phyloP scores from a whole-genome alignment of 1,284 basidiomycete species.

The Malassezia equina region DNA sequence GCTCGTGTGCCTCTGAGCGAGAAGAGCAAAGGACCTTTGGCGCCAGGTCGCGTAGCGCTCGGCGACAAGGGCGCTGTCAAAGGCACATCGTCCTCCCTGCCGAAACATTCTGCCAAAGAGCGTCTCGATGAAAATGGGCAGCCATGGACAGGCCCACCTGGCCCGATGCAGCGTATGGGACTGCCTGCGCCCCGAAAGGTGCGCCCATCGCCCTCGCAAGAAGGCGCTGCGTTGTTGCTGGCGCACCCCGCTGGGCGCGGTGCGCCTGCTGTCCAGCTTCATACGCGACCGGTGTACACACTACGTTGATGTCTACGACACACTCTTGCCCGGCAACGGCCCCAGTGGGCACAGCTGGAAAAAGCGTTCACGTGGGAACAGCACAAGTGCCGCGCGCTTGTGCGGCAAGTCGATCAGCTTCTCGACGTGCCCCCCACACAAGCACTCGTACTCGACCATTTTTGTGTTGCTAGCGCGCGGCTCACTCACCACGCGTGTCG shows the following conservation, averaged over 20 bases:
- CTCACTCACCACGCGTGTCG: constrained; percentile 31
- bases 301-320: background rate
- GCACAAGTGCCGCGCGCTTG: constrained; percentile 40
- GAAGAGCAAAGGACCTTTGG: background rate
- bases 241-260: background rate
- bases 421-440: constrained; percentile 43
- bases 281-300: background rate
- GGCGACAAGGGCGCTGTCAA: background rate
- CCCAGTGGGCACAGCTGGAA: constrained; percentile 42
- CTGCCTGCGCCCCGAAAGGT: background rate
- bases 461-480: constrained; percentile 37
- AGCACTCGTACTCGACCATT: constrained; percentile 41
- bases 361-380: constrained; percentile 34
- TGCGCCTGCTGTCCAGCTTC: background rate
- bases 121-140: background rate
- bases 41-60: background rate
- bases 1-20: background rate
- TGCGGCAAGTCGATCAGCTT: constrained; percentile 36
- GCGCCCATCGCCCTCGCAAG: background rate
- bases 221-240: background rate
- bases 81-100: background rate
- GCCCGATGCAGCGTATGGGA: background rate
- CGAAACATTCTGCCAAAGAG: background rate
- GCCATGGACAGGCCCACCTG: background rate
- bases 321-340: background rate